phyloP scores from a whole-genome alignment of 345 rosid genomes.

The Leavenworthia alabamica region DNA sequence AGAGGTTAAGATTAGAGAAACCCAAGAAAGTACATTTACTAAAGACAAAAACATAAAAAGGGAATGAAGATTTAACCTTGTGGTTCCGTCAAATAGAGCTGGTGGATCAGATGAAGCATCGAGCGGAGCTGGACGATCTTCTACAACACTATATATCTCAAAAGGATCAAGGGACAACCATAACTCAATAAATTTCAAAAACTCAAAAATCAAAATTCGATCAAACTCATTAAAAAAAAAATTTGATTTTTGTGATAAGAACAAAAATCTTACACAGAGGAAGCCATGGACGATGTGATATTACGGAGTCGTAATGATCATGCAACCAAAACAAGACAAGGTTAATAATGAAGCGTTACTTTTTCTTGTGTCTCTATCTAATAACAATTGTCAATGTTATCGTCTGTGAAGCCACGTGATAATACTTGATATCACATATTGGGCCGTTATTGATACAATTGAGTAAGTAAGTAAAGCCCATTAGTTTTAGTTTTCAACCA shows the following conservation, averaged over 20 bases:
- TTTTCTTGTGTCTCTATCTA: background rate
- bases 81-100: conserved; percentile 70
- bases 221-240: background rate
- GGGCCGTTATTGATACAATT: background rate
- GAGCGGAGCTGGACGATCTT: conserved; percentile 43
- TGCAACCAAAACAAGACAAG: too few relatives aligned
- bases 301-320: too few relatives aligned
- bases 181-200: background rate
- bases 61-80: conserved; percentile 32
- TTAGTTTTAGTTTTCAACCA: background rate
- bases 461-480: background rate
- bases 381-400: background rate
- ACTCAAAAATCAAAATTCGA: background rate
- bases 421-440: background rate
- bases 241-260: background rate
- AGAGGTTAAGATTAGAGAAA: background rate
- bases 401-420: background rate
- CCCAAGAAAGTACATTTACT: background rate
- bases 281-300: conserved; percentile 6
- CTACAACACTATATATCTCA: conserved; percentile 25
- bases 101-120: conserved; percentile 58
- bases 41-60: background rate
- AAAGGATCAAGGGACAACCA: background rate
- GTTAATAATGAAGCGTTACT: background rate
- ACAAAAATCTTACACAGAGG: conserved; percentile 10